These are phyloP conservation scores for Trichoderma sp. DNA, from an alignment of 2,329 filamentous ascomycete species.

Conservation along the genomic window DNA sequence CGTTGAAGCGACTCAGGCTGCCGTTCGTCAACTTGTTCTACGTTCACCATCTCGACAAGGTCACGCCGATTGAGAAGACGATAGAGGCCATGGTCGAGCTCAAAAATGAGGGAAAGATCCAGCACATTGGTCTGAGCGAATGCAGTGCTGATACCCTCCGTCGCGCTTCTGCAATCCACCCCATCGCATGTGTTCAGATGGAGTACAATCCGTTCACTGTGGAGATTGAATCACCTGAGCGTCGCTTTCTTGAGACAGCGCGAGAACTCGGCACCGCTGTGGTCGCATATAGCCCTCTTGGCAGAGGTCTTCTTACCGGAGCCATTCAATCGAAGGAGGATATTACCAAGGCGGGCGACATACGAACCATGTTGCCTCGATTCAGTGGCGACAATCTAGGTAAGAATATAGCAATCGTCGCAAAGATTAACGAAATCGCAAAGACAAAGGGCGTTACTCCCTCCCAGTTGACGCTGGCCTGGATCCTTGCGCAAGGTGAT, in stretches of 20 bases:
- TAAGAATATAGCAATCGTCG: conserved; percentile 53
- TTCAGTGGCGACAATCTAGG: conserved; percentile 24
- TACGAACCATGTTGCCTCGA: conserved; percentile 31
- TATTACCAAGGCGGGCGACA: conserved; percentile 39
- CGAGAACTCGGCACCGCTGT: conserved; percentile 56
- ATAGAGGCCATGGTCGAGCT: conserved; percentile 48
- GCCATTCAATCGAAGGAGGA: conserved; percentile 44
- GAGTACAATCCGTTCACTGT: conserved; percentile 54
- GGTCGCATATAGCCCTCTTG: conserved; percentile 59
- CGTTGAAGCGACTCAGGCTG: conserved; percentile 47
- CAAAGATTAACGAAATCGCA: conserved; percentile 47
- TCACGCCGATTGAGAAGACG: conserved; percentile 49
- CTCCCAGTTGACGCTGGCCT: conserved; percentile 59
- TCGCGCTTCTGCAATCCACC: conserved; percentile 47
- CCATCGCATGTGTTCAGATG: conserved; percentile 50
- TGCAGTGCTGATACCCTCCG: conserved; percentile 47
- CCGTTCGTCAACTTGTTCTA: conserved; percentile 56
- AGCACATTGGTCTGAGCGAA: conserved; percentile 54
- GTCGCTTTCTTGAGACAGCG: conserved; percentile 49
- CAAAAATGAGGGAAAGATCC: conserved; percentile 54
- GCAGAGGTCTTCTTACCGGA: conserved; percentile 56
- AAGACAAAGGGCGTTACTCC: conserved; percentile 52
- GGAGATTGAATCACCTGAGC: conserved; percentile 54
- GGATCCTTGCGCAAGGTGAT: conserved; percentile 58
- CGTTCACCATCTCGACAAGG: conserved; percentile 48